Base-by-base conservation (phyloP, 2,329 filamentous ascomycete genomes). In the Curvularia spicifera region DNA sequence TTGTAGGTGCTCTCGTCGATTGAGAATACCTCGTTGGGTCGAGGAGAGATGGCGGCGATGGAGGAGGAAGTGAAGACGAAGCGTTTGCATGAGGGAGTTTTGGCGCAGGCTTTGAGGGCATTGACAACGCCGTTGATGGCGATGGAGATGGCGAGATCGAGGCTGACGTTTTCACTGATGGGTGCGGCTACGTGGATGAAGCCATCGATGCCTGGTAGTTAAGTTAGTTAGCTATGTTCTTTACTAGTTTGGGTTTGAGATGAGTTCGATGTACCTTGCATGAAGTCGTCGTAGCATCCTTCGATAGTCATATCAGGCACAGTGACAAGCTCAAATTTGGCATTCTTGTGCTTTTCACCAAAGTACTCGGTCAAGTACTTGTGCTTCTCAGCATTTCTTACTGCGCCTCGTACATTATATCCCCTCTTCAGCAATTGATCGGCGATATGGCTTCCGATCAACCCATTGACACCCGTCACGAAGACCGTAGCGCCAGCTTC, bases 171-270 rank as follows among this genome's bases (percentile, higher is more conserved):
- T 46, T 80, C 78, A 0, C 69, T 72, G 1, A 80, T 58, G 18
- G 79, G 73, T 15, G 78, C 76, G 0, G 83, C 82, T 9, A 81
- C 72, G 58, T 84, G 82, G 15, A 79, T 72, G 48, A 84, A 74
- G 4, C 78, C 80, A 1, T 76, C 33, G 66, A 78, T 31, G 5
- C 57, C 70, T 71, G 26, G 0, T 13, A 8, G 4, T n/a, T 0
- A 7, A 9, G 4, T 7, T 13, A 18, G 18, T 63, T 29, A 61
- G 43, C 31, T 15, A 9, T 47, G 2, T n/a, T n/a, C 2, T 39
- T 22, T 5, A 5, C 9, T 4, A 22, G 15, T 1, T n/a, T 22
- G 37, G 20, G 20, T n/a, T 12, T 20, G 6, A n/a, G 26, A 28
- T 45, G 2, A 13, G 1, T 5, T 24, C 3, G 7, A 33, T 74